Conservation (phyloP, 257 asterid genomes). For the Rubia yunnanensis region DNA sequence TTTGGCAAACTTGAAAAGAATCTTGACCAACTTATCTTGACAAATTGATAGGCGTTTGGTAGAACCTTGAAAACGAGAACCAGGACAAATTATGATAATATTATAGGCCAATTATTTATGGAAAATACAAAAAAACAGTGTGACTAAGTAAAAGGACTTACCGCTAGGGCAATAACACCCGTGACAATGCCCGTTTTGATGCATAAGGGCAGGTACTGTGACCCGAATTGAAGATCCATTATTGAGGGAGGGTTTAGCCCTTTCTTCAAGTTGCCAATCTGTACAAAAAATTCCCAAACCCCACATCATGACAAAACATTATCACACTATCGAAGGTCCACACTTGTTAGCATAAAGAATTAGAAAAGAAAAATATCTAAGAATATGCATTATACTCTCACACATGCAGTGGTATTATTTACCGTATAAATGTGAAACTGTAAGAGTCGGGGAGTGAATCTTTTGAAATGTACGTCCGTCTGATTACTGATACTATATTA, state of each 20-base stretch:
- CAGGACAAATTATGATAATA: background rate
- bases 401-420: too few species aligned
- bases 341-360: too few species aligned
- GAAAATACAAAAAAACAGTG: background rate
- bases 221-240: constrained; percentile 69
- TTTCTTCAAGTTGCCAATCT: constrained; percentile 86
- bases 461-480: too few species aligned
- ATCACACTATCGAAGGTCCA: background rate
- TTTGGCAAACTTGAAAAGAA: background rate
- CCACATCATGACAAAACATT: background rate
- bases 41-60: background rate
- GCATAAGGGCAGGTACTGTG: constrained; percentile 41
- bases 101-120: too few species aligned
- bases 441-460: too few species aligned
- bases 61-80: background rate
- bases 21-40: background rate
- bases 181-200: constrained; percentile 91
- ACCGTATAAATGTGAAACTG: too few species aligned
- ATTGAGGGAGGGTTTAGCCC: constrained; percentile 88
- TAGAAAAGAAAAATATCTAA: too few species aligned
- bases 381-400: too few species aligned
- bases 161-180: constrained; percentile 84
- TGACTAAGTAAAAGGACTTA: constrained; percentile 22
- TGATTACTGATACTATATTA: too few species aligned
- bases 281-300: constrained; percentile 15